Evolutionary conservation across 257 asterid species (phyloP).

Genomic region (Primulina tabacum): DNA sequence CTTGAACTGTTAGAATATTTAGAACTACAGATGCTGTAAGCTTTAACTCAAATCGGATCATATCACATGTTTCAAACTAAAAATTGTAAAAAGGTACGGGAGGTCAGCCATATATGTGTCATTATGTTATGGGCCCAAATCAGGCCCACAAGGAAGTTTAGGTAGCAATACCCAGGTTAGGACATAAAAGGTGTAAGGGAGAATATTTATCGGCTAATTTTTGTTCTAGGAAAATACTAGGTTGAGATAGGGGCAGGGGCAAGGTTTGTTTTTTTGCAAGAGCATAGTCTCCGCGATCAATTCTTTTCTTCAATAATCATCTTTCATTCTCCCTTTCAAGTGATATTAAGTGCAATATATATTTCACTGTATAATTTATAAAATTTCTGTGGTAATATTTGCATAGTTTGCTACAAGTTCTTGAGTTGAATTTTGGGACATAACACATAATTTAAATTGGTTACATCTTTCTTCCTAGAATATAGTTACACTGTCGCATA

Average conservation of each 20-base stretch:
- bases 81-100: not conserved
- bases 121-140: not conserved
- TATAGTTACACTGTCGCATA: not conserved
- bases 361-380: not conserved
- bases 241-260: not conserved
- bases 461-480: not conserved
- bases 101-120: not conserved
- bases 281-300: not conserved
- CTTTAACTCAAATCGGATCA: not conserved
- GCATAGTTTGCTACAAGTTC: not conserved
- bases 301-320: not conserved
- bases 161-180: no score
- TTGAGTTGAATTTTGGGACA: not conserved
- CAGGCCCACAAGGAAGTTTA: not conserved
- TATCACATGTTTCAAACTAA: not conserved
- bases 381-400: no score
- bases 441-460: not conserved
- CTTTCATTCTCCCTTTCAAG: not conserved
- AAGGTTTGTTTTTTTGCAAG: not conserved
- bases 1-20: not conserved
- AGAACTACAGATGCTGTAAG: not conserved
- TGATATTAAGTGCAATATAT: not conserved
- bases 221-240: not conserved
- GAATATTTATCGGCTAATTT: not conserved
- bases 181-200: not conserved